Evolutionary conservation across 129 eudicot species (phyloP), one percentile per base, ranked within the genome.

Genomic region (Flaveria linearis): DNA sequence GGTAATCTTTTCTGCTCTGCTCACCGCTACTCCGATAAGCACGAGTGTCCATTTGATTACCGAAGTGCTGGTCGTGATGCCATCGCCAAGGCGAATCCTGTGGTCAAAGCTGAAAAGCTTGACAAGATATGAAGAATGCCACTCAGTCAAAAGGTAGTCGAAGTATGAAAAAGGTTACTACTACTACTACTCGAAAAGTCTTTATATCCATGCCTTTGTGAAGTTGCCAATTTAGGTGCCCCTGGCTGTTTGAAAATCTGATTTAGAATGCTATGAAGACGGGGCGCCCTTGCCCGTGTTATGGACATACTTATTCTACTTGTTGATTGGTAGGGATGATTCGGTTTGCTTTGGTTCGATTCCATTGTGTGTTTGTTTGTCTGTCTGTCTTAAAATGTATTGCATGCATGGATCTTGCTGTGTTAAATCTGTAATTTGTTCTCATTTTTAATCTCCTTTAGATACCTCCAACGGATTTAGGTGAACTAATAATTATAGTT

Each of bases 21-120:
- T 45, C 96, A 90, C 67, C 92, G 96, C 17, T 90, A 90, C 82
- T 82, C 96, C 20, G 96, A 87, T 65, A 90, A 90, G 68, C 96
- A 90, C 39, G 87, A 82, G 63, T 90, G 96, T 73, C 85, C 87
- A 3, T 90, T 82, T 80, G 96, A 90, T 63, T 90, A 87, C 78
- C 88, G 78, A 60, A 55, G 77, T 58, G 91, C 96, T n/a, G 91
- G 82, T 3, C 87, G 79, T 41, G 92, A 86, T 69, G 93, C 96
- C 10, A 88, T 90, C 8, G 90, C 87, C 3, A 86, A 88, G 62
- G 92, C 93, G 13, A 88, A 90, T 63, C 96, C 93, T 23, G 83
- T 90, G 67, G 86, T 90, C 43, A 88, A 85, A 74, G 93, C 96
- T 16, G 86, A 86, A 72, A 90, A 90, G 89, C 87, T 90, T 25